Evolutionary conservation across 176 grass and related monocot genomes (phyloP).

Genomic region (Olyra latifolia): DNA sequence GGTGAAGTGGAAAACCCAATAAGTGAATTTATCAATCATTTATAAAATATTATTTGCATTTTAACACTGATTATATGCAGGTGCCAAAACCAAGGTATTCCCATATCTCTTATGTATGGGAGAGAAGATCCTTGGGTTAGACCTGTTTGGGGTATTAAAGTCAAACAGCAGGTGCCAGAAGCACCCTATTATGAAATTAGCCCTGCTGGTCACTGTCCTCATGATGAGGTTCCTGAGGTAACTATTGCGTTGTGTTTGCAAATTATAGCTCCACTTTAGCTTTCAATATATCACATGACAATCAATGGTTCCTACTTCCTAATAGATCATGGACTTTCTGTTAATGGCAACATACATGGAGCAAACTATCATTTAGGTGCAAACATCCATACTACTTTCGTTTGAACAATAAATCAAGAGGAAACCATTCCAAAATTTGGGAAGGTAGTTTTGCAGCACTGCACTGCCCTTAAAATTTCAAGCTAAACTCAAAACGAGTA

Average conservation of each 20-base stretch:
- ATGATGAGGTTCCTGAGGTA: constrained; percentile 99
- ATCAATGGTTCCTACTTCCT: not conserved
- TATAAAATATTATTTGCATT: not conserved
- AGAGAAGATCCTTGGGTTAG: constrained; percentile 97
- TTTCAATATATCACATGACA: not conserved
- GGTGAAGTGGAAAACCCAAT: constrained; percentile 32
- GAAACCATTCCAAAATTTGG: not conserved
- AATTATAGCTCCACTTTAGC: constrained; percentile 5
- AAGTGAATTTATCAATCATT: constrained; percentile 3
- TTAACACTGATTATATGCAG: constrained; percentile 42
- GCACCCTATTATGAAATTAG: constrained; percentile 96
- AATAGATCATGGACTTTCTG: not conserved
- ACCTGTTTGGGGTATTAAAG: constrained; percentile 82
- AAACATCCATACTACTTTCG: not conserved
- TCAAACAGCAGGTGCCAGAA: constrained; percentile 77
- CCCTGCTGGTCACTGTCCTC: constrained; percentile 94
- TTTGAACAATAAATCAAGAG: not conserved
- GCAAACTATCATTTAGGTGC: not conserved
- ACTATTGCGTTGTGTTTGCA: not conserved
- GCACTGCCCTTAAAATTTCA: not conserved
- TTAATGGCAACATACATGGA: not conserved
- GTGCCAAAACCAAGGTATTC: constrained; percentile 64
- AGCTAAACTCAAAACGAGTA: not conserved
- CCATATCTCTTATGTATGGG: constrained; percentile 94
- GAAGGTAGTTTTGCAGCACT: not conserved